A percentile compares a stretch with the other conserved stretches of the same genome.
Conservation (phyloP, 306 rosid species). For the Pyrus communis region DNA sequence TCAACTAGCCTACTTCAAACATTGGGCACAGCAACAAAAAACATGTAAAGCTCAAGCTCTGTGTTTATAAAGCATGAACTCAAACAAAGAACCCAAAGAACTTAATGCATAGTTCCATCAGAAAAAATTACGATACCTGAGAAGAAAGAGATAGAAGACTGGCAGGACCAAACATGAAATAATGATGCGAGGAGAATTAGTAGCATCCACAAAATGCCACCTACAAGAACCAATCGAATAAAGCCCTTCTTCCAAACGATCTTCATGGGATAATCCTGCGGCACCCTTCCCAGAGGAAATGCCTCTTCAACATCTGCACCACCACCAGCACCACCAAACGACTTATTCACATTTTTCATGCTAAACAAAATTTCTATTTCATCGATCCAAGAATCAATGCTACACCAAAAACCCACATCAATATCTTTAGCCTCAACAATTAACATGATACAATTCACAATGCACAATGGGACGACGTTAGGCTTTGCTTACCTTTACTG, state of each 20-base stretch:
- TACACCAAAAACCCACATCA: background rate
- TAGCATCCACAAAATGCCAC: conserved; percentile 88
- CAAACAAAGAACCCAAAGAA: conserved; percentile 7
- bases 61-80: background rate
- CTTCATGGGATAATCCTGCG: conserved; percentile 67
- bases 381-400: background rate
- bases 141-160: conserved; percentile 62
- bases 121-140: conserved; percentile 43
- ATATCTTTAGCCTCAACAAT: background rate
- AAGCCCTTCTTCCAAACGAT: conserved; percentile 89
- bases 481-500: conserved; percentile 19
- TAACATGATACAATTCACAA: background rate
- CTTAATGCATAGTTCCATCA: background rate
- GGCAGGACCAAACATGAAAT: conserved; percentile 94
- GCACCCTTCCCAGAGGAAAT: conserved; percentile 40
- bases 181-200: conserved; percentile 74
- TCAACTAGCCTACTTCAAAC: background rate
- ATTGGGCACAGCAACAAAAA: background rate
- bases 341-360: background rate
- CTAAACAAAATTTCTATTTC: conserved; percentile 3
- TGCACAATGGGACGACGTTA: background rate
- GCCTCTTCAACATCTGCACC: conserved; percentile 66
- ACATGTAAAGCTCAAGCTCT: background rate
- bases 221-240: conserved; percentile 73
- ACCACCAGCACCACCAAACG: conserved; percentile 23